Evolutionary conservation across 495 filamentous ascomycete species (phyloP), one percentile per base, ranked within the genome.

Genomic region (Lindgomyces ingoldianus): DNA sequence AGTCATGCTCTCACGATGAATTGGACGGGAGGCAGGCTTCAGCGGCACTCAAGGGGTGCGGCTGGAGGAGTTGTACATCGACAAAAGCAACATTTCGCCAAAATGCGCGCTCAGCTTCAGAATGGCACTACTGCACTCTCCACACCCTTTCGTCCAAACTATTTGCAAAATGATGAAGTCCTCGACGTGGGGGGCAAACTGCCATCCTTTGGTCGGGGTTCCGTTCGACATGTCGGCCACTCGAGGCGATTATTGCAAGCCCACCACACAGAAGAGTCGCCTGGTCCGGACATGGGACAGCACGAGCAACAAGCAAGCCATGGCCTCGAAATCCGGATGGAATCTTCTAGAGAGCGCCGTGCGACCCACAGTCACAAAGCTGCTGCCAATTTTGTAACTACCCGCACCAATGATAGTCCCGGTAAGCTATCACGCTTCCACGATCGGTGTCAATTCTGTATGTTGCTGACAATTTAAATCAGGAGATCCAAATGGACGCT

Each of bases 21-120:
- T 41, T 72, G 68, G 72, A 72, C 65, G 16, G 70, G 72, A 9
- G 70, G 72, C 14, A 70, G 47, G 3, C 57, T 72, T 16, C 72
- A 64, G 22, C 62, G 70, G 25, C 61, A 64, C 25, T 62, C 55
- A 19, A 64, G 60, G 33, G 47, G 54, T 19, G 45, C 36, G 6
- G 42, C 54, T 47, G 60, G 63, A 3, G 62, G 64, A 10, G 49
- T 64, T n/a, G 25, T 51, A 11, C 42, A 60, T 12, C 42, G 48
- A 14, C 72, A 74, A 62, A 72, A 69, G 55, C 41, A 66, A 47
- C 61, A 70, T 52, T 74, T 72, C 52, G 65, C 68, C 4, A 67
- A 60, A 19, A 25, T 52, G n/a, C 58, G 67, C 2, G 58, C 56
- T 2, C 53, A 57, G 30, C 55, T 67, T 18, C 64, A 72, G 39